These are phyloP conservation scores for Paraphysoderma sedebokerense DNA, from an alignment of 371 early-diverging fungal species.

Conservation along the genomic window DNA sequence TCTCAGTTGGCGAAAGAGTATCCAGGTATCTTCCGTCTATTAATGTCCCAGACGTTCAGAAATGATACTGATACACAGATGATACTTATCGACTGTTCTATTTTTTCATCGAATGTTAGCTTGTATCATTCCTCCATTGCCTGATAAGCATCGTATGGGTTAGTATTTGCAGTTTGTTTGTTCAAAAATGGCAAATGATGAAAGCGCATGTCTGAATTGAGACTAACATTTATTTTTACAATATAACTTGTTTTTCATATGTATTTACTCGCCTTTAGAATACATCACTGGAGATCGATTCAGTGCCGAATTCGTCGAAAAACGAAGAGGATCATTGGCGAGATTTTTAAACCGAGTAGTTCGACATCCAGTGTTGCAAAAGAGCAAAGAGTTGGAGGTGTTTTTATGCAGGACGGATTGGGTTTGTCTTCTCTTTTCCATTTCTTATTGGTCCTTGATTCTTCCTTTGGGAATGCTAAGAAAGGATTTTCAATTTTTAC, in stretches of 20 bases:
- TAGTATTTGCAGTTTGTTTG: slow-evolving; percentile 3
- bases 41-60: no score
- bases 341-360: slow-evolving; percentile 63
- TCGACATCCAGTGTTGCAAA: slow-evolving; percentile 71
- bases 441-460: neutral
- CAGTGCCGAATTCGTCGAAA: slow-evolving; percentile 68
- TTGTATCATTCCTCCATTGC: slow-evolving; percentile 75
- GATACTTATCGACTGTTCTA: no score
- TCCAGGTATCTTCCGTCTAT: no score
- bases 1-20: slow-evolving; percentile 46
- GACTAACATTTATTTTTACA: neutral
- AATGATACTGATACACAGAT: no score
- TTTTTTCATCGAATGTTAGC: no score
- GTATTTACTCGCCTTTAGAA: slow-evolving; percentile 23
- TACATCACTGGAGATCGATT: slow-evolving; percentile 91
- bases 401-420: slow-evolving; percentile 71
- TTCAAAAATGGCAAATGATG: neutral
- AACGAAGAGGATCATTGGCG: slow-evolving; percentile 50
- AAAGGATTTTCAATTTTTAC: no score
- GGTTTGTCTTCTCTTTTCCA: slow-evolving; percentile 13
- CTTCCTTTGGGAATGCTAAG: no score
- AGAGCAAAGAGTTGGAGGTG: slow-evolving; percentile 40
- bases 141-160: slow-evolving; percentile 78
- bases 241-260: neutral
- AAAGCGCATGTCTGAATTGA: neutral